Evolutionary conservation across 108 stramenopile species (phyloP), one percentile per base, ranked within the genome.

Genomic region (Schizochytrium sp.): DNA sequence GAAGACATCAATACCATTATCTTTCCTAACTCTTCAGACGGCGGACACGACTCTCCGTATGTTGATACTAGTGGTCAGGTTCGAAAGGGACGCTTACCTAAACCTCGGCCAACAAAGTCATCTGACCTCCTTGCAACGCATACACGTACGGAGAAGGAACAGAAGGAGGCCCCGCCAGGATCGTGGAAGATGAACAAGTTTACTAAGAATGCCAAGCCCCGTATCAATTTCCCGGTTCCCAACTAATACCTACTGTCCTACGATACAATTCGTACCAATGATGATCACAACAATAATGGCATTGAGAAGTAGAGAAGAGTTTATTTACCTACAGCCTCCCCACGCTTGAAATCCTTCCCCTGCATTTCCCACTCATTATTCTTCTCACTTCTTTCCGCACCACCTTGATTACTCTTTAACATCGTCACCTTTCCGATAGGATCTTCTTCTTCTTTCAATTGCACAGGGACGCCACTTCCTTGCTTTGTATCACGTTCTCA

Each of bases 1-100:
- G 76, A 83, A 53, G 76, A 83, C 76, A 83, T 83, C 53, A 49
- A 83, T 53, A 83, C 50, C 53, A 83, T 83, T 83, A 83, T 83
- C 76, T 83, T 83, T 2, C 76, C 47, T n/a, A 17, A 83, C 28
- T 49, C 47, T 10, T n/a, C 47, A 28, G 28, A 7, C 10, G 15
- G 28, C 10, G 28, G 15, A 10, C 50, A 55, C 15, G 76, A 49
- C 15, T 47, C 47, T 38, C 76, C 47, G 50, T 83, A 83, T 55
- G 76, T 83, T 10, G 76, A 83, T 40, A 83, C 76, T 5, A 55
- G 50, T 40, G 76, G 76, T 28, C 76, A 83, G 76, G 76, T 83
- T 3, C 47, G 76, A 17, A 83, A 83, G 76, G 76, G 76, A 0
- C 76, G 76, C 47, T 1, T 83, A 38, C 76, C 76, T n/a, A 83